phyloP scores from a whole-genome alignment of 441 rosid species.

The Adansonia gregorii region DNA sequence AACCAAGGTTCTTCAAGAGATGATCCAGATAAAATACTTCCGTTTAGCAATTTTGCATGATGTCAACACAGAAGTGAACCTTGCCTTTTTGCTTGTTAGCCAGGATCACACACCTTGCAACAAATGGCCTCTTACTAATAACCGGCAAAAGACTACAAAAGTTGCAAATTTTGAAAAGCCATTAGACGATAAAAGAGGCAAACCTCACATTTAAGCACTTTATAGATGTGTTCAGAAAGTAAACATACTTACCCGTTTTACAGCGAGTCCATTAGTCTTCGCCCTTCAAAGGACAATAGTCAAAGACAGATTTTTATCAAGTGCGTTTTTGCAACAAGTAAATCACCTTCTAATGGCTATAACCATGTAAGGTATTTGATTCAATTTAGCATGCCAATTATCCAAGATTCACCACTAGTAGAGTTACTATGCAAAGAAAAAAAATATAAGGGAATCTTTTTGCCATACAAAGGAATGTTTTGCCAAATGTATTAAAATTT shows the following conservation, averaged over 20 bases:
- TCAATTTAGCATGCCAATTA: not conserved
- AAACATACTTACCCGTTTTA: not conserved
- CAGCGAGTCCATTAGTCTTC: not conserved
- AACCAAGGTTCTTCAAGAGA: constrained; percentile 6
- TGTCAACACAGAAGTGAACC: constrained; percentile 7
- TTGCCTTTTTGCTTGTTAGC: constrained; percentile 3
- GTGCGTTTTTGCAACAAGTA: not conserved
- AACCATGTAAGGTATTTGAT: not conserved
- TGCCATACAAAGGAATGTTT: not conserved
- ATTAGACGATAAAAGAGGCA: not conserved
- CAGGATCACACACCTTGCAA: not conserved
- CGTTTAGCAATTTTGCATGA: not conserved
- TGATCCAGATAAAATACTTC: not conserved
- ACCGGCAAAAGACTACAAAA: not conserved
- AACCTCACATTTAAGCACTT: constrained; percentile 12
- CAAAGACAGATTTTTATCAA: not conserved
- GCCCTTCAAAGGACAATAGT: not conserved
- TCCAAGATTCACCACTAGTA: not conserved
- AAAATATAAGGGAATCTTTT: constrained; percentile 10
- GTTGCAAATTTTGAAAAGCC: not conserved
- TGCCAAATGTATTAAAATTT: not conserved
- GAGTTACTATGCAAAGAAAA: not conserved
- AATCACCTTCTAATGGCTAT: constrained; percentile 12
- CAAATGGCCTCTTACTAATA: not conserved
- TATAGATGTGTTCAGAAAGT: not conserved